These are phyloP conservation scores for Panellus pusillus DNA, from an alignment of 768 basidiomycete genomes.

Conservation along the genomic window DNA sequence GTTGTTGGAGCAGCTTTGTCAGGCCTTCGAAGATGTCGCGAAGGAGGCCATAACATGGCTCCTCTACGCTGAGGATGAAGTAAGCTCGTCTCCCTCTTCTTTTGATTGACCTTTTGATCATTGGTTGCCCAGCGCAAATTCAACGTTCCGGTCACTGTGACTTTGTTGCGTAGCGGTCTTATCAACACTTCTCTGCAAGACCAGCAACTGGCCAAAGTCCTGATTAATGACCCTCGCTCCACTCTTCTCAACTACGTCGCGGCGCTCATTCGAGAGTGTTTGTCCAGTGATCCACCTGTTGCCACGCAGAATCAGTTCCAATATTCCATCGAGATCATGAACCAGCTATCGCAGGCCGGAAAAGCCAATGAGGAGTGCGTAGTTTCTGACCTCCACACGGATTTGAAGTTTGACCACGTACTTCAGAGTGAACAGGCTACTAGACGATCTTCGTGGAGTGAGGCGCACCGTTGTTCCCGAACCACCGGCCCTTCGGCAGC, in stretches of 20 bases:
- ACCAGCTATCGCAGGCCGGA: slow-evolving; percentile 66
- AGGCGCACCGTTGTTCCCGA: slow-evolving; percentile 49
- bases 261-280: slow-evolving; percentile 81
- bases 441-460: slow-evolving; percentile 80
- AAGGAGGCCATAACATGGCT: slow-evolving; percentile 98
- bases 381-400: not conserved
- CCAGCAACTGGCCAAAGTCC: slow-evolving; percentile 83
- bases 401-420: slow-evolving; percentile 6
- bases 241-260: slow-evolving; percentile 80
- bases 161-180: slow-evolving; percentile 81
- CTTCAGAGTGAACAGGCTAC: slow-evolving; percentile 61
- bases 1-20: slow-evolving; percentile 86
- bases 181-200: slow-evolving; percentile 79
- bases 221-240: slow-evolving; percentile 76
- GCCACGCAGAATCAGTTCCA: slow-evolving; percentile 79
- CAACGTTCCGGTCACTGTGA: slow-evolving; percentile 91
- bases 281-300: slow-evolving; percentile 77
- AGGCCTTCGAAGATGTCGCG: slow-evolving; percentile 86
- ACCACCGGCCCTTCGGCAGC: slow-evolving; percentile 38
- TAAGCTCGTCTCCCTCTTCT: slow-evolving; percentile 32
- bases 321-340: slow-evolving; percentile 78
- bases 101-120: slow-evolving; percentile 6
- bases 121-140: slow-evolving; percentile 74
- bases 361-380: slow-evolving; percentile 87
- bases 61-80: slow-evolving; percentile 94